A percentile compares a stretch with the other conserved stretches of the same genome.
Conservation (phyloP, 1,284 basidiomycete species). For the Trametes pubescens region DNA sequence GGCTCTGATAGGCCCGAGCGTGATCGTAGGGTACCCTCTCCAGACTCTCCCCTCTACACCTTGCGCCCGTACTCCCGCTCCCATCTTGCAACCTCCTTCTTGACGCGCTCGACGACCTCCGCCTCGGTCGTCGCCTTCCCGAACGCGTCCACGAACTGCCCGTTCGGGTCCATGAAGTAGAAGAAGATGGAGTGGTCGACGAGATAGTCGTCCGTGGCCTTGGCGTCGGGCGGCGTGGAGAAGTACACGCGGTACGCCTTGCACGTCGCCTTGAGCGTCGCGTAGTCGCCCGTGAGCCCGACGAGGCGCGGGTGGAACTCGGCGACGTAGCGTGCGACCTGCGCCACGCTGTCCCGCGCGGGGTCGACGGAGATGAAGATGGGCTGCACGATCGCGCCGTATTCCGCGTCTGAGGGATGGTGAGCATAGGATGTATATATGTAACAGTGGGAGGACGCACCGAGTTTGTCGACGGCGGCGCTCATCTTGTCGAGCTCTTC, state of each 20-base stretch:
- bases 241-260: slow-evolving; percentile 99
- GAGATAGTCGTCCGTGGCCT: slow-evolving; percentile 91
- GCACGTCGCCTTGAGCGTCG: slow-evolving; percentile 88
- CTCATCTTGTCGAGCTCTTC: slow-evolving; percentile 98
- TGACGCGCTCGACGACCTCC: slow-evolving; percentile 72
- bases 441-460: slow-evolving; percentile 51
- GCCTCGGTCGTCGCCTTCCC: slow-evolving; percentile 82
- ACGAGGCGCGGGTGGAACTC: slow-evolving; percentile 95
- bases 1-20: background rate
- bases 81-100: slow-evolving; percentile 67
- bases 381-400: slow-evolving; percentile 76
- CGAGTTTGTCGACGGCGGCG: slow-evolving; percentile 78
- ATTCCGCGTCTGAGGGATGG: slow-evolving; percentile 63
- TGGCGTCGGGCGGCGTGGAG: slow-evolving; percentile 92
- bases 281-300: slow-evolving; percentile 89
- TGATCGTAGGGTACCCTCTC: slow-evolving; percentile 11
- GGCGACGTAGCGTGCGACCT: slow-evolving; percentile 66
- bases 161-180: slow-evolving; percentile 97
- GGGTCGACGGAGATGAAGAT: slow-evolving; percentile 98
- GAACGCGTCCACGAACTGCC: slow-evolving; percentile 97
- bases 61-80: slow-evolving; percentile 49
- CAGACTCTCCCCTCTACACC: slow-evolving; percentile 34
- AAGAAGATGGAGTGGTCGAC: slow-evolving; percentile 98
- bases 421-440: background rate
- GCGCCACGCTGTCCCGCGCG: slow-evolving; percentile 81